phyloP scores from a whole-genome alignment of 2,329 filamentous ascomycete genomes.

The Microascus cirrosus region DNA sequence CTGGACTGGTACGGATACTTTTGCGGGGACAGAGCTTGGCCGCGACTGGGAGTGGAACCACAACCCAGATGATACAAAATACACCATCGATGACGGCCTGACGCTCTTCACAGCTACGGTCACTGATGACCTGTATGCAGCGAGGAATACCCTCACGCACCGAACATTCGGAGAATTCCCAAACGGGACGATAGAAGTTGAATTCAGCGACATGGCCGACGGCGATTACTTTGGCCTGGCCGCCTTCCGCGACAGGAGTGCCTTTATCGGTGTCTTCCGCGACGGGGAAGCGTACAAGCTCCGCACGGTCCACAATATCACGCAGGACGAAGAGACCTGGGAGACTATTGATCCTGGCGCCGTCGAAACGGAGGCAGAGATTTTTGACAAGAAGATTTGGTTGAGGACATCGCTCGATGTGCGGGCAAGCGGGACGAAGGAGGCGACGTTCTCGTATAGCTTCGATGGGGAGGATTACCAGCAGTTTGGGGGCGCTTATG shows the following conservation, averaged over 20 bases:
- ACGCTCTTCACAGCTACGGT: conserved; percentile 36
- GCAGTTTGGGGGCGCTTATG: conserved; percentile 18
- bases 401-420: conserved; percentile 13
- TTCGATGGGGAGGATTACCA: conserved; percentile 15
- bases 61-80: conserved; percentile 41
- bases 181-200: conserved; percentile 35
- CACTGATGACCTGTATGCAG: conserved; percentile 35
- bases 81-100: conserved; percentile 29
- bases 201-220: conserved; percentile 33
- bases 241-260: conserved; percentile 38
- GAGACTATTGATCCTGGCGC: conserved; percentile 9
- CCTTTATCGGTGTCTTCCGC: conserved; percentile 39
- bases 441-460: conserved; percentile 11
- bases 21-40: conserved; percentile 26
- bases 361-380: conserved; percentile 10
- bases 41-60: conserved; percentile 52
- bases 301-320: conserved; percentile 23
- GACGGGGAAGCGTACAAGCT: conserved; percentile 17
- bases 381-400: conserved; percentile 12
- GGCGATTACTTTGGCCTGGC: conserved; percentile 42
- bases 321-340: conserved; percentile 18
- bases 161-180: conserved; percentile 32
- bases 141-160: conserved; percentile 36
- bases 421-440: conserved; percentile 10
- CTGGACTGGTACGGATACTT: conserved; percentile 29